Percentiles rank a stretch among this genome's conserved stretches.
Evolutionary conservation across 2,329 filamentous ascomycete species (phyloP).

Genomic region (Sclerotiophoma versabilis): DNA sequence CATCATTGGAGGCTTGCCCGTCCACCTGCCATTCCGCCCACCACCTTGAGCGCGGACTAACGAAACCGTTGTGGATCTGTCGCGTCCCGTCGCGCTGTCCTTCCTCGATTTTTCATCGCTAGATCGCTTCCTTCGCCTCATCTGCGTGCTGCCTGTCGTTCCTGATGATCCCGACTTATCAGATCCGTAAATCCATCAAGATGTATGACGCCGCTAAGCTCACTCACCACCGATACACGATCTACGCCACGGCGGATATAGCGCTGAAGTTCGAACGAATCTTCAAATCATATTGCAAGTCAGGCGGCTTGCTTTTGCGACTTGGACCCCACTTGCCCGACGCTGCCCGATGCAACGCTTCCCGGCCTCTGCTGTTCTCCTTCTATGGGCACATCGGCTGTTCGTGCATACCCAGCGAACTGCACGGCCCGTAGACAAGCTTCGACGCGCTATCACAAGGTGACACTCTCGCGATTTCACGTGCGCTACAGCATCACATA

Average conservation of each 20-base stretch:
- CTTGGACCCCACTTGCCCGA: slow-evolving; percentile 8
- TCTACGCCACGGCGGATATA: slow-evolving; percentile 11
- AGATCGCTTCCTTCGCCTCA: slow-evolving; percentile 2
- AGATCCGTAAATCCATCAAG: slow-evolving; percentile 16
- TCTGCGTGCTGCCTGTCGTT: slow-evolving; percentile 7
- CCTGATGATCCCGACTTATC: slow-evolving; percentile 15
- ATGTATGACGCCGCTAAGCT: slow-evolving; percentile 34
- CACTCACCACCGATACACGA: slow-evolving; percentile 15
- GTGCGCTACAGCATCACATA: slow-evolving; percentile 26
- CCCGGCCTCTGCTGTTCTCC: slow-evolving; percentile 1
- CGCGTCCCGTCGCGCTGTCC: slow-evolving; percentile 17
- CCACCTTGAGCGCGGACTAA: slow-evolving; percentile 20
- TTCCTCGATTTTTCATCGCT: slow-evolving; percentile 7
- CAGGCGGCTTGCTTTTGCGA: neutral
- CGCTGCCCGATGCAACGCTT: slow-evolving; percentile 18
- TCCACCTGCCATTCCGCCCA: slow-evolving; percentile 21
- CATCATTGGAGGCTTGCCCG: slow-evolving; percentile 18
- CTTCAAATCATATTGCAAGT: neutral
- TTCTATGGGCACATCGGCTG: slow-evolving; percentile 4
- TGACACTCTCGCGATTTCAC: slow-evolving; percentile 29
- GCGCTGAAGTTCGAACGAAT: slow-evolving; percentile 4
- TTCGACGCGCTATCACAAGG: slow-evolving; percentile 15
- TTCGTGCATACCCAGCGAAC: slow-evolving; percentile 7
- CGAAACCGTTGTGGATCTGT: slow-evolving; percentile 22
- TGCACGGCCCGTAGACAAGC: slow-evolving; percentile 13